These are phyloP conservation scores for Galerina sulciceps DNA, from an alignment of 768 basidiomycete genomes.

Conservation along the genomic window DNA sequence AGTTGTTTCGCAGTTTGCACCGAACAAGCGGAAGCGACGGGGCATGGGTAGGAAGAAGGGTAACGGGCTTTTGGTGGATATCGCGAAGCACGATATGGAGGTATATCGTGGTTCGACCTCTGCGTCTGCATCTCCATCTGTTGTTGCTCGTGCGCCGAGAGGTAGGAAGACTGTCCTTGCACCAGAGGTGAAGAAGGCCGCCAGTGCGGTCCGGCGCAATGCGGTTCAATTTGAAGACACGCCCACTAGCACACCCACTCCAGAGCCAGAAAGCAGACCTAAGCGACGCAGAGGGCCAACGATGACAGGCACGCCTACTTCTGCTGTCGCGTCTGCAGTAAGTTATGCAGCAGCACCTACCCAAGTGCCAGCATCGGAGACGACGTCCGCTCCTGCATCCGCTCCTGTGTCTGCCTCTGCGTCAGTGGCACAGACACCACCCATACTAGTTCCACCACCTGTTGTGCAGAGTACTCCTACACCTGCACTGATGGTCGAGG, in stretches of 20 bases:
- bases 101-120: conserved; percentile 33
- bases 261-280: conserved; percentile 61
- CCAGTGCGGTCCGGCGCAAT: conserved; percentile 37
- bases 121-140: conserved; percentile 32
- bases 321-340: conserved; percentile 11
- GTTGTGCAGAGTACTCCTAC: conserved; percentile 1
- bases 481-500: conserved; percentile 5
- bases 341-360: conserved; percentile 23
- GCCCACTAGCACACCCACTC: conserved; percentile 64
- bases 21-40: conserved; percentile 66
- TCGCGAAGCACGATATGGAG: conserved; percentile 74
- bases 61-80: conserved; percentile 81
- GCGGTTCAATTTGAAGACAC: conserved; percentile 52
- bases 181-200: conserved; percentile 35
- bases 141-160: conserved; percentile 41
- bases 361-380: too few species aligned
- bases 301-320: background rate
- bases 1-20: conserved; percentile 67
- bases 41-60: conserved; percentile 77
- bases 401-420: background rate
- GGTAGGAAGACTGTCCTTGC: conserved; percentile 41
- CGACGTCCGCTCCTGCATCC: background rate
- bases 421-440: conserved; percentile 3
- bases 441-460: background rate
- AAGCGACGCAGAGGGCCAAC: conserved; percentile 31